Percentiles rank a stretch among this genome's conserved stretches.
These are phyloP conservation scores for Wickerhamiella kazuoi DNA, from an alignment of 805 yeast genomes.

Conservation along the genomic window DNA sequence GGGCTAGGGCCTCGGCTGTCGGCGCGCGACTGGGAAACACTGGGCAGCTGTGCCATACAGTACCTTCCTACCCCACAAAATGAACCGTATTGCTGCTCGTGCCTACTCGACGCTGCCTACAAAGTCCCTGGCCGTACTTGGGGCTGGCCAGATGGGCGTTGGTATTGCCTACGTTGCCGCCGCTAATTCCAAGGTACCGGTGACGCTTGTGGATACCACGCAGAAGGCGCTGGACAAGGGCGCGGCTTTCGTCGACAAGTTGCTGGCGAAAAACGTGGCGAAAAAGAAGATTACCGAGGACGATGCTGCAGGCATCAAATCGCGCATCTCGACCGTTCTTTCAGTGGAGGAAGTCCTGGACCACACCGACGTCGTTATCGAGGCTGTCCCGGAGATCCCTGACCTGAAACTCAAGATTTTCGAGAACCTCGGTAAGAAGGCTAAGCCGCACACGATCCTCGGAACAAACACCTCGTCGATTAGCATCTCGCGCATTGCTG, in stretches of 20 bases:
- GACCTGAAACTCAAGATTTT: constrained; percentile 22
- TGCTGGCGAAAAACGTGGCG: constrained; percentile 23
- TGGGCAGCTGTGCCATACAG: too few relatives aligned
- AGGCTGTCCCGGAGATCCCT: constrained; percentile 28
- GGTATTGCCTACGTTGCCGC: constrained; percentile 29
- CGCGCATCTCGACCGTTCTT: constrained; percentile 15
- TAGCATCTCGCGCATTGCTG: constrained; percentile 27
- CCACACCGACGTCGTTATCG: constrained; percentile 24
- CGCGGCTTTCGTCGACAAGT: constrained; percentile 21
- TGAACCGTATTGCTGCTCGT: not conserved
- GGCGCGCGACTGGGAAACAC: too few relatives aligned
- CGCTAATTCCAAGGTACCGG: constrained; percentile 22
- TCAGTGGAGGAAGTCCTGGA: constrained; percentile 15
- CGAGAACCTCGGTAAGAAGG: constrained; percentile 18
- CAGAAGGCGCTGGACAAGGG: constrained; percentile 20
- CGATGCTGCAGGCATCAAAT: constrained; percentile 17
- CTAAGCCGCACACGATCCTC: constrained; percentile 19
- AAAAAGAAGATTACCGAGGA: constrained; percentile 21
- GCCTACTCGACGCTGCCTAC: not conserved
- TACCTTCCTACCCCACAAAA: too few relatives aligned
- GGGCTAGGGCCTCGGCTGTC: too few relatives aligned
- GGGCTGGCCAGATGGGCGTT: constrained; percentile 30
- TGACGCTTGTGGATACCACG: constrained; percentile 22
- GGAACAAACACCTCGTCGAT: constrained; percentile 29
- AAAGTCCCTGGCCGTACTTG: constrained; percentile 21